Evolutionary conservation across 2,329 filamentous ascomycete genomes (phyloP), one percentile per base, ranked within the genome.

Genomic region (Penicillium italicum): DNA sequence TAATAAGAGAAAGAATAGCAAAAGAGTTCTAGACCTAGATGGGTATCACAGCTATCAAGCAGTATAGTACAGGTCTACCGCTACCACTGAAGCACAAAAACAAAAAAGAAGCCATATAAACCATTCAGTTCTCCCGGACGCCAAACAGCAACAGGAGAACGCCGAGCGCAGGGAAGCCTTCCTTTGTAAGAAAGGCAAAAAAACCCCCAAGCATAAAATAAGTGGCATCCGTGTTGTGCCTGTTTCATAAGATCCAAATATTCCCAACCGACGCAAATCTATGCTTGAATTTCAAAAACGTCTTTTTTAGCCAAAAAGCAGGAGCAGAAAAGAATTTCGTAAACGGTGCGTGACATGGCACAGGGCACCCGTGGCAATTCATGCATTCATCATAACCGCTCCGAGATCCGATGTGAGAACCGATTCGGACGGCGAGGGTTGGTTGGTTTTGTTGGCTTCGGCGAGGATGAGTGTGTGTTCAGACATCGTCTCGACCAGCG

Each of bases 351-450:
- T 45, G 26, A 34, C 33, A 40, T 28, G 28, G 44, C 26, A 28
- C 20, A 34, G 30, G 26, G 41, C 37, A 40, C 37, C 49, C 24
- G 38, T 50, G 30, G 20, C 50, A 42, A 40, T 43, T 68, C 63
- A 72, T 60, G 68, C 69, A 66, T 69, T 72, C 69, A 68, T 71
- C 62, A 69, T 68, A 49, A 69, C 63, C 22, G 63, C 61, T 38
- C 66, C 66, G 22, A 68, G 53, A 37, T 70, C 67, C 11, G 69
- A 64, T 30, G 63, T 58, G 22, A 69, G 50, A n/a, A 66, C 59
- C 5, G 60, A 28, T 28, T 69, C 69, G 18, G 64, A 58, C 6
- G 60, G 34, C 8, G 63, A 40, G 26, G 56, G 49, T 50, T 64
- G 61, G 31, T 65, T 56, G 4, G 61, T 40, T 38, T 53, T 57